phyloP scores from a whole-genome alignment of 2,329 filamentous ascomycete genomes.

The Sclerotinia trifoliorum region DNA sequence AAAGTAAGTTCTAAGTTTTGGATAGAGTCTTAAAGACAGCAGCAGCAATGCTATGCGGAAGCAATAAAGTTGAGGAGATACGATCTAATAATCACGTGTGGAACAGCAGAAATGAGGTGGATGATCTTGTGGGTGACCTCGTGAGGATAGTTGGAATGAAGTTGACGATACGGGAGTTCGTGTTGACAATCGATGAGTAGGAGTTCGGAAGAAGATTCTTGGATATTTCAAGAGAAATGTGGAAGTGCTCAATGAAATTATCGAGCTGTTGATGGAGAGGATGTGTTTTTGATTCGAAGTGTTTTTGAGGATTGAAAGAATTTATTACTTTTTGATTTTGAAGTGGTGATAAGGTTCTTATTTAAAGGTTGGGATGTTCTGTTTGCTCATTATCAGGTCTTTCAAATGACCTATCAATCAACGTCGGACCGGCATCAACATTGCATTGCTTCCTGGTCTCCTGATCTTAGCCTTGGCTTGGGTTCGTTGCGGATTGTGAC shows the following conservation, averaged over 20 bases:
- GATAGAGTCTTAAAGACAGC: not conserved
- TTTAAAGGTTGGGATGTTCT: not conserved
- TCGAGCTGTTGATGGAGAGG: not conserved
- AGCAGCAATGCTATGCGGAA: not conserved
- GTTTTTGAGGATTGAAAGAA: not conserved
- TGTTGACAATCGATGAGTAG: not conserved
- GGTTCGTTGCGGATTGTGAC: not conserved
- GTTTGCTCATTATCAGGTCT: not conserved
- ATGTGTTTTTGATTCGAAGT: not conserved
- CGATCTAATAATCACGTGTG: constrained; percentile 9
- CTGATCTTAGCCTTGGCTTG: not conserved
- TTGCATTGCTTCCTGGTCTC: not conserved
- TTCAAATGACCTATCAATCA: not conserved
- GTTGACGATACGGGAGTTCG: not conserved
- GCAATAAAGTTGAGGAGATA: not conserved
- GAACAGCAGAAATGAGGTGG: not conserved
- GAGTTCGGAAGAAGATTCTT: not conserved
- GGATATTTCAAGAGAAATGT: not conserved
- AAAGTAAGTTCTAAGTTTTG: not conserved
- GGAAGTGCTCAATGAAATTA: not conserved
- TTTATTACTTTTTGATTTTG: not conserved
- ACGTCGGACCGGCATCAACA: not conserved
- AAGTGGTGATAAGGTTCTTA: not conserved
- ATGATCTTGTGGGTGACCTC: not conserved
- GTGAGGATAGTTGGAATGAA: not conserved